Base-by-base conservation (phyloP, 1,139 yeast species). In the Candida albicans region DNA sequence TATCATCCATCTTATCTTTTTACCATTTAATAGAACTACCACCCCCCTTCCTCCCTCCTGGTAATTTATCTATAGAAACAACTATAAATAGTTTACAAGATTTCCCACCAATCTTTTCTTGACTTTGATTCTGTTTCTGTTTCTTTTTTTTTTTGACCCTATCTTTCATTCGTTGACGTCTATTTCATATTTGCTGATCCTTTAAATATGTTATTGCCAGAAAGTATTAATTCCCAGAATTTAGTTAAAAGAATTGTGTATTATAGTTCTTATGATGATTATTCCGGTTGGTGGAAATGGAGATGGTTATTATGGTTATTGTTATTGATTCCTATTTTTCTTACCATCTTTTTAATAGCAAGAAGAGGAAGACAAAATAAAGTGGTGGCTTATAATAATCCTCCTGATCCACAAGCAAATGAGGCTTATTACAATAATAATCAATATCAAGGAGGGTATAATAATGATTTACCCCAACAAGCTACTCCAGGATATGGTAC, bases 301-400 rank as follows among this genome's bases (percentile, higher is more conserved):
- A 41, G 49, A 35, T 48, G 51, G 51, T 39, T 46, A 12, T 37
- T 45, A n/a, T 48, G 51, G 51, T 39, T 48, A n/a, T 18, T 48
- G 8, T 9, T 48, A 1, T 35, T 45, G 9, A 38, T 48, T 8
- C 51, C 49, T 13, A 18, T 48, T 5, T n/a, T 48, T 8, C 11
- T 45, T 9, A 24, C 44, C 11, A 10, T 48, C 11, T 14, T 42
- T 5, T 12, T 45, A 12, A 36, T 34, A 11, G 41, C 39, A 26
- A 10, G 37, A 10, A 45, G 49, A 41, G 25, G 44, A 15, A 48
- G 47, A 41, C 15, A 27, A 12, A 35, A 37, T 3, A 35, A 37
- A 2, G 43, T 43, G 6, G 18, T 30, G 8, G 15, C 25, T 31
- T 30, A 32, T 34, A n/a, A 11, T 4, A 15, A 6, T n/a, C 44